Evolutionary conservation across 2,329 filamentous ascomycete species (phyloP), one percentile per base, ranked within the genome.

Genomic region (Neophaeococcomyces aloes): DNA sequence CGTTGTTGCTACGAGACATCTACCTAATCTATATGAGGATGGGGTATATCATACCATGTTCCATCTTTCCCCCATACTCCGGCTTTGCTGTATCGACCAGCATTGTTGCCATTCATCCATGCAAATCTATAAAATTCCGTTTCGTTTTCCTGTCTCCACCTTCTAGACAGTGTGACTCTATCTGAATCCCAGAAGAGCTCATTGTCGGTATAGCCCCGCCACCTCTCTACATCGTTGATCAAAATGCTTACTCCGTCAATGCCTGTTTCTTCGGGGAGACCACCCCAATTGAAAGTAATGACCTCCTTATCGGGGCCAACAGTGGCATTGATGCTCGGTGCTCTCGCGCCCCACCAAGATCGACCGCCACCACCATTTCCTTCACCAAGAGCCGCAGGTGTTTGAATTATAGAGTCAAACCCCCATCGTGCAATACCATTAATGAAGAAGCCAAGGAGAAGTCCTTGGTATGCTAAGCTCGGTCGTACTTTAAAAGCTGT

Each of bases 401-500:
- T 96, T 64, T 98, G 81, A 13, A 98, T 74, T 36, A 98, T 78
- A 1, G 83, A 75, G 49, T 86, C 88, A 61, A 94, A 98, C 0
- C 88, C 88, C 91, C 91, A 96, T 33, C 89, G 76, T 3, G 88
- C 89, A 47, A 93, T 79, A 41, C 91, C 89, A 59, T 95, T 95
- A 65, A 95, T 81, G 62, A 95, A 96, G 0, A 96, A 73, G 0
- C 91, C 91, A 6, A 96, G 68, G 0, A 98, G 70, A 1, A 98
- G 69, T 8, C 91, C 91, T 61, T 96, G 89, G 57, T 91, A 96
- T 2, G 94, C 62, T 7, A 96, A 69, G 0, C 81, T 81, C 0
- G 86, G 83, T 0, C 91, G 77, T 4, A 85, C 96, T 53, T 94
- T 88, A 62, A 96, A 79, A 42, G 78, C 80, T 0, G 91, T 96